Conservation (phyloP, 2,329 filamentous ascomycete species). For the Dothistroma septosporum region DNA sequence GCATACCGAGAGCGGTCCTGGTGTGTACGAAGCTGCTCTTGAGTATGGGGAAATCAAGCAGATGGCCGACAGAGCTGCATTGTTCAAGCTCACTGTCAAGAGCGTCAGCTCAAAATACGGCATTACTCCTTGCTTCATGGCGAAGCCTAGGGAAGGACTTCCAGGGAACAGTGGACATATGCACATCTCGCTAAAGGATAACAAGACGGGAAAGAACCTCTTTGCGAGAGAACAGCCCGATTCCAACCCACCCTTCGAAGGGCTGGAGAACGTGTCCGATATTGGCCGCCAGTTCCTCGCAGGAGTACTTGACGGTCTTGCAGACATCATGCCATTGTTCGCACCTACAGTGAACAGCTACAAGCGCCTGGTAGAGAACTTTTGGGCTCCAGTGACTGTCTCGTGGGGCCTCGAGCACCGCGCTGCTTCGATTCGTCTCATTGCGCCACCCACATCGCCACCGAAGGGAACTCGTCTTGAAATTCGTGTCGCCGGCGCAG, state of each 20-base stretch:
- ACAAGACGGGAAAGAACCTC: conserved; percentile 71
- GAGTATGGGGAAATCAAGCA: conserved; percentile 81
- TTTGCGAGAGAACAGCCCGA: conserved; percentile 72
- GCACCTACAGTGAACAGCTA: conserved; percentile 97
- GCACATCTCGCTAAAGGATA: conserved; percentile 82
- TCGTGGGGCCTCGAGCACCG: conserved; percentile 96
- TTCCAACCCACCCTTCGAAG: conserved; percentile 64
- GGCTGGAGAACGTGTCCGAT: conserved; percentile 78
- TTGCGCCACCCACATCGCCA: conserved; percentile 80
- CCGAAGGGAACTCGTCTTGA: conserved; percentile 87
- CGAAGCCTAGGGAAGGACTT: conserved; percentile 84
- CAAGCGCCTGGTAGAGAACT: conserved; percentile 96
- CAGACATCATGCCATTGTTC: conserved; percentile 91
- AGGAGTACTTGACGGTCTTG: conserved; percentile 79
- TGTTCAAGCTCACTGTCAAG: conserved; percentile 96
- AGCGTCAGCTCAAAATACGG: conserved; percentile 80
- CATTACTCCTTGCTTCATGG: conserved; percentile 98
- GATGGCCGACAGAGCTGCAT: conserved; percentile 85
- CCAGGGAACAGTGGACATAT: conserved; percentile 96
- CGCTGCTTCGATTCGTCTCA: conserved; percentile 83
- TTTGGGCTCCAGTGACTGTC: conserved; percentile 96
- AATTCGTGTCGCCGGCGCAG: conserved; percentile 87
- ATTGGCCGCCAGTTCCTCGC: conserved; percentile 90
- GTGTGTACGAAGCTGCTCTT: conserved; percentile 91
- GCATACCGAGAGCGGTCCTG: conserved; percentile 92